Evolutionary conservation across 2,329 filamentous ascomycete species (phyloP).

Genomic region (Monilinia fructigena): DNA sequence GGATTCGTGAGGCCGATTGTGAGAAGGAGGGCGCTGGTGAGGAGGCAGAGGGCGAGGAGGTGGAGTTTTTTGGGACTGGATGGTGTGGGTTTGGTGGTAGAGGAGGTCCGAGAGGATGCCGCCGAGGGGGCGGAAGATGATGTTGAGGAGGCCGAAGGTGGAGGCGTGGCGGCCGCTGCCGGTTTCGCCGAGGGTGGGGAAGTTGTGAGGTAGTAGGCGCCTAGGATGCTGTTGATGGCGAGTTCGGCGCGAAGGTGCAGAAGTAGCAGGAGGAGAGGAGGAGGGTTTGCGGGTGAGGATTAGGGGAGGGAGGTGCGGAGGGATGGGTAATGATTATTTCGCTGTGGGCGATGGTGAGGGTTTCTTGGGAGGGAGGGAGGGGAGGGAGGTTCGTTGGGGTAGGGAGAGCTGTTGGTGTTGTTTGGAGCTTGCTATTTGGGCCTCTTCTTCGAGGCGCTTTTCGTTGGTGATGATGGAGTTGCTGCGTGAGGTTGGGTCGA

Average conservation of each 20-base stretch:
- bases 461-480: slow-evolving; percentile 38
- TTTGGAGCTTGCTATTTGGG: slow-evolving; percentile 48
- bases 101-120: slow-evolving; percentile 53
- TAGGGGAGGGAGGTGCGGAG: slow-evolving; percentile 48
- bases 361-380: slow-evolving; percentile 49
- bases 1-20: slow-evolving; percentile 65
- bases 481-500: slow-evolving; percentile 2
- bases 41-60: slow-evolving; percentile 54
- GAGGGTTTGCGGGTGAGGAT: slow-evolving; percentile 53
- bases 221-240: slow-evolving; percentile 60
- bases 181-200: slow-evolving; percentile 56
- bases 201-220: slow-evolving; percentile 60
- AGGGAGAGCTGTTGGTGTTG: slow-evolving; percentile 26
- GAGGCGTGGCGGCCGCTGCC: slow-evolving; percentile 62
- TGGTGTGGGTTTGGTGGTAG: slow-evolving; percentile 41
- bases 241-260: slow-evolving; percentile 63
- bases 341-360: slow-evolving; percentile 53
- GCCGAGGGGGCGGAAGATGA: slow-evolving; percentile 64
- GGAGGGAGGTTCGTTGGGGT: slow-evolving; percentile 48
- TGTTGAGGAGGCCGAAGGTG: slow-evolving; percentile 74
- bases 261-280: slow-evolving; percentile 58
- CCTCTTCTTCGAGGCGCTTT: slow-evolving; percentile 46
- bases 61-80: slow-evolving; percentile 66
- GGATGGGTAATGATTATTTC: slow-evolving; percentile 58
- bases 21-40: slow-evolving; percentile 59